These are phyloP conservation scores for Trichothecium roseum DNA, from an alignment of 2,329 filamentous ascomycete genomes.

Conservation along the genomic window DNA sequence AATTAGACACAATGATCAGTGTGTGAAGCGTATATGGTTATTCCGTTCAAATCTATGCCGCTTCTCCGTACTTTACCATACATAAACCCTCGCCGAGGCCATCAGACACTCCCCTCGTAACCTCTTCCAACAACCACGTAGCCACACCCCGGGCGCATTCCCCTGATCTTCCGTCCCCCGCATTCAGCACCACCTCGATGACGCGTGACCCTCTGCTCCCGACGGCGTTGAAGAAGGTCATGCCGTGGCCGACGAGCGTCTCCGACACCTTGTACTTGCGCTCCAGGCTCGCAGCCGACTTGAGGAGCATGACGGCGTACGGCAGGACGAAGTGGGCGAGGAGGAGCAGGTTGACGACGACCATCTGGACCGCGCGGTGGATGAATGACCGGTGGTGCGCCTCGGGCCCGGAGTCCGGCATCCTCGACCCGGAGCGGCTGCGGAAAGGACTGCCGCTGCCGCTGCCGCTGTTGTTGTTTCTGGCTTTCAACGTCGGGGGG, in stretches of 20 bases:
- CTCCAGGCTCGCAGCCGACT: slow-evolving; percentile 50
- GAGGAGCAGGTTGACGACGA: slow-evolving; percentile 49
- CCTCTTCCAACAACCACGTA: slow-evolving; percentile 51
- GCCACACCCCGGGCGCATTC: slow-evolving; percentile 45
- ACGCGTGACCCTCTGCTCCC: slow-evolving; percentile 45
- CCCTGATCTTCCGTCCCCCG: slow-evolving; percentile 46
- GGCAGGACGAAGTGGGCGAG: slow-evolving; percentile 50
- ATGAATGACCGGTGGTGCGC: slow-evolving; percentile 36
- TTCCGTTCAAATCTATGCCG: no score
- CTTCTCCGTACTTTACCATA: slow-evolving; percentile 1
- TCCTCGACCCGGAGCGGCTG: neutral
- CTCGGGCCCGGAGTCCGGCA: neutral
- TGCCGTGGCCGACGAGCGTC: slow-evolving; percentile 56
- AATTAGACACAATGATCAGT: no score
- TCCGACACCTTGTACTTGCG: slow-evolving; percentile 59
- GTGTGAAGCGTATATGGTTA: no score
- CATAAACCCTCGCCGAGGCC: slow-evolving; percentile 35
- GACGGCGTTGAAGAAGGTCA: slow-evolving; percentile 48
- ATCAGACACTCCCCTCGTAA: slow-evolving; percentile 58
- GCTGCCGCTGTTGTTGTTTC: no score
- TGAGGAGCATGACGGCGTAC: slow-evolving; percentile 44
- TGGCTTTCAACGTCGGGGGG: slow-evolving; percentile 10
- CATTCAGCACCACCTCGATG: slow-evolving; percentile 42
- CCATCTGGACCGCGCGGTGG: slow-evolving; percentile 45
- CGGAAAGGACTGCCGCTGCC: neutral